Conservation (phyloP, 257 asterid species). For the Paraleonurus japonicus region DNA sequence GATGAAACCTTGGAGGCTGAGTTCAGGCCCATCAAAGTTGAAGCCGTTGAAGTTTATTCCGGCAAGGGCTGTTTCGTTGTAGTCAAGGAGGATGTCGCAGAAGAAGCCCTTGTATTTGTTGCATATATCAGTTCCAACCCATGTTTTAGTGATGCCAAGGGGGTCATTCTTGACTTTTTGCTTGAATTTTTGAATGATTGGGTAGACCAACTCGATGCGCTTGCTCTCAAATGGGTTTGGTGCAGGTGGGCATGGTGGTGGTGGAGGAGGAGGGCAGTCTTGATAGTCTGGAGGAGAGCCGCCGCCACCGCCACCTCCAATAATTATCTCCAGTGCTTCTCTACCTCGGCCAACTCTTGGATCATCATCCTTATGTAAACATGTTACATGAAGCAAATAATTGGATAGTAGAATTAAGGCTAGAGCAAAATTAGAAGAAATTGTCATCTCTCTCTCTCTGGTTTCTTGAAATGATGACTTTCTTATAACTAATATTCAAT, state of each 20-base stretch:
- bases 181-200: conserved; percentile 29
- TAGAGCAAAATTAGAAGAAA: background rate
- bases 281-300: background rate
- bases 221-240: conserved; percentile 20
- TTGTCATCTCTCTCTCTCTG: background rate
- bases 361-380: conserved; percentile 1
- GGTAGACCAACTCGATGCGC: conserved; percentile 26
- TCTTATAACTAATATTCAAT: background rate
- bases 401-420: conserved; percentile 7
- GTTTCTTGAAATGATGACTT: background rate
- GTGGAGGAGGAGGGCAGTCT: conserved; percentile 6
- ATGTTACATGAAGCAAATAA: background rate
- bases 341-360: background rate
- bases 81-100: conserved; percentile 23
- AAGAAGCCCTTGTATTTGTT: conserved; percentile 34
- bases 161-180: conserved; percentile 21
- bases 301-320: conserved; percentile 12
- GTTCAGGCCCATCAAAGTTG: conserved; percentile 26
- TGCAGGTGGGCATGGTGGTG: background rate
- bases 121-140: conserved; percentile 29
- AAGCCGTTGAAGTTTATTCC: conserved; percentile 31
- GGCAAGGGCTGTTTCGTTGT: conserved; percentile 6
- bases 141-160: conserved; percentile 21
- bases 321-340: conserved; percentile 28
- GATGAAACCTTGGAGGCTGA: conserved; percentile 23